Conservation (phyloP, 2,329 filamentous ascomycete genomes). For the Whalleya microplaca region DNA sequence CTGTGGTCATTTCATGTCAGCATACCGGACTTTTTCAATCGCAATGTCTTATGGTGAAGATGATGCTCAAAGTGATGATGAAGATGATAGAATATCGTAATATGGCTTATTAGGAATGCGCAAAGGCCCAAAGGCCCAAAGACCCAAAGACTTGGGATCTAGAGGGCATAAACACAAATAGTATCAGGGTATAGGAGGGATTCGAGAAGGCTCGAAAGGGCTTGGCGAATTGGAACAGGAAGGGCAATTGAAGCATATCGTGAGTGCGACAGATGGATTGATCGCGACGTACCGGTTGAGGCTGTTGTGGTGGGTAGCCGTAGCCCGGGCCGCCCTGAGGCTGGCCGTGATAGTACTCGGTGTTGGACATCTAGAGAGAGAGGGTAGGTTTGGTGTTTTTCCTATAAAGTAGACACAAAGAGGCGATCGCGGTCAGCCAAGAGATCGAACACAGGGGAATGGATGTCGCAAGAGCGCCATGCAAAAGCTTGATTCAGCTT, state of each 20-base stretch:
- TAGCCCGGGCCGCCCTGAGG: constrained; percentile 35
- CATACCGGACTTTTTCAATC: background rate
- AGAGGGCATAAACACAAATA: background rate
- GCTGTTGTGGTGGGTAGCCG: constrained; percentile 47
- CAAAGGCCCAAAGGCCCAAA: background rate
- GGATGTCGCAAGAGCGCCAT: too few relatives aligned
- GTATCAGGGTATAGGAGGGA: background rate
- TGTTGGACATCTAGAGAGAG: constrained; percentile 34
- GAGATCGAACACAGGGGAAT: background rate
- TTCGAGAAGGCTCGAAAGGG: background rate
- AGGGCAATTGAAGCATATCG: background rate
- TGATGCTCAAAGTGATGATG: background rate
- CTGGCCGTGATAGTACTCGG: constrained; percentile 39
- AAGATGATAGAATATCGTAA: background rate
- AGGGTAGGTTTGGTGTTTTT: too few relatives aligned
- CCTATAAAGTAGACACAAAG: too few relatives aligned
- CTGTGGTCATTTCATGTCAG: constrained; percentile 28
- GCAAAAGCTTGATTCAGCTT: too few relatives aligned
- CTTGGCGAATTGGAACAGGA: background rate
- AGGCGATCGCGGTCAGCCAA: background rate
- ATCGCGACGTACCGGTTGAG: constrained; percentile 44
- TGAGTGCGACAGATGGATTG: background rate
- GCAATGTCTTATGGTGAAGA: constrained; percentile 4
- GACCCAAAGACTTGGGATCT: background rate
- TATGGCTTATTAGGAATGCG: background rate